phyloP scores from a whole-genome alignment of 1,139 yeast species.

The Candida pseudoviswanathii region DNA sequence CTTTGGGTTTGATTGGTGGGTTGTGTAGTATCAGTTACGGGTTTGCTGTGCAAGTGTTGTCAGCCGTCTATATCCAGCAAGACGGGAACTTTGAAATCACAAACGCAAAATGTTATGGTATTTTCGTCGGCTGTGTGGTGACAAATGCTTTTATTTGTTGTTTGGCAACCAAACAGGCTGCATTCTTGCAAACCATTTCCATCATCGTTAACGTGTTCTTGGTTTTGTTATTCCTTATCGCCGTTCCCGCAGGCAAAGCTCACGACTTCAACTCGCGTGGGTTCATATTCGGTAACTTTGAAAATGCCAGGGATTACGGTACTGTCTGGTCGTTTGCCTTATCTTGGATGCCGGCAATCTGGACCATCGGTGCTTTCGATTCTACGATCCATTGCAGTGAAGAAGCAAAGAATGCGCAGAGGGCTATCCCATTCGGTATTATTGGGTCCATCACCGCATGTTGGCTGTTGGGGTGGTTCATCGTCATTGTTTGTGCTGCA shows the following conservation, averaged over 20 bases:
- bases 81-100: slow-evolving; percentile 38
- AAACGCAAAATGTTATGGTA: slow-evolving; percentile 35
- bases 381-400: slow-evolving; percentile 74
- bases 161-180: slow-evolving; percentile 45
- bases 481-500: slow-evolving; percentile 56
- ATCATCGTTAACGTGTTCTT: slow-evolving; percentile 57
- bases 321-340: slow-evolving; percentile 67
- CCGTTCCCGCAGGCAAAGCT: slow-evolving; percentile 59
- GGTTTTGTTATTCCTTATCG: slow-evolving; percentile 62
- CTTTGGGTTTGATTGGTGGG: slow-evolving; percentile 40
- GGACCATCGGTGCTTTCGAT: slow-evolving; percentile 72
- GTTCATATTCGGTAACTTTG: slow-evolving; percentile 56
- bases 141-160: slow-evolving; percentile 33
- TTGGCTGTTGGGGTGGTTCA: slow-evolving; percentile 61
- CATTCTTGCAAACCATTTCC: slow-evolving; percentile 61
- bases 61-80: slow-evolving; percentile 33
- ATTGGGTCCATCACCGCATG: slow-evolving; percentile 52
- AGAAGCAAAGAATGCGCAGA: slow-evolving; percentile 67
- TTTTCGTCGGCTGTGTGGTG: slow-evolving; percentile 36
- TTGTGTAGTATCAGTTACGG: slow-evolving; percentile 43
- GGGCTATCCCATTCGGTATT: slow-evolving; percentile 69
- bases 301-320: slow-evolving; percentile 60
- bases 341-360: slow-evolving; percentile 66
- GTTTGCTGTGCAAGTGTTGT: slow-evolving; percentile 36
- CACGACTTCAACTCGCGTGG: slow-evolving; percentile 31